Evolutionary conservation across 176 grass and related monocot genomes (phyloP).

Genomic region (Oryza glaberrima): DNA sequence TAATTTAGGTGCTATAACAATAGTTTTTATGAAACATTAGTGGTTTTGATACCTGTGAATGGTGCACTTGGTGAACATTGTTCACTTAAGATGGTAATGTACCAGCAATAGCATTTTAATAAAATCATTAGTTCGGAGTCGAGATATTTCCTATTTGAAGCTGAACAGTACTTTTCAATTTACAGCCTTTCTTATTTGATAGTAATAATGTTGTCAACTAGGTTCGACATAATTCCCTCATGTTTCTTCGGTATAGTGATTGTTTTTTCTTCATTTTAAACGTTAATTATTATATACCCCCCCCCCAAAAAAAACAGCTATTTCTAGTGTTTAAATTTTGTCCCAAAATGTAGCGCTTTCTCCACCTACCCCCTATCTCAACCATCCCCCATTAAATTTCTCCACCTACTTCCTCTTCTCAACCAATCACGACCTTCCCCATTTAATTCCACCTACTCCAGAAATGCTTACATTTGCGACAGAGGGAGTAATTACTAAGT

Average conservation of each 20-base stretch:
- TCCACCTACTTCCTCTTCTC: too few species aligned
- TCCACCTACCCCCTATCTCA: too few species aligned
- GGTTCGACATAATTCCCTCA: constrained; percentile 17
- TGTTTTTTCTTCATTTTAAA: constrained; percentile 10
- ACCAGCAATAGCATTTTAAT: constrained; percentile 17
- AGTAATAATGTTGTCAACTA: neutral
- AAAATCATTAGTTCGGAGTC: constrained; percentile 16
- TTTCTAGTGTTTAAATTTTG: too few species aligned
- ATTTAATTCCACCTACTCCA: too few species aligned
- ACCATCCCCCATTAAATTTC: too few species aligned
- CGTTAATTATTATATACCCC: neutral
- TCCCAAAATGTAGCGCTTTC: too few species aligned
- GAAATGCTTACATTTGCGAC: too few species aligned
- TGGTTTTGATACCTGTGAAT: neutral
- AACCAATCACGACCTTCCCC: too few species aligned
- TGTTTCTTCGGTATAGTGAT: neutral
- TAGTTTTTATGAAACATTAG: neutral
- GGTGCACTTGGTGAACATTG: constrained; percentile 7
- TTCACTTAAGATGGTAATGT: constrained; percentile 18
- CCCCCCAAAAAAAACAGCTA: too few species aligned
- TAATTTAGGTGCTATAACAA: neutral
- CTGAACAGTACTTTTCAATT: neutral
- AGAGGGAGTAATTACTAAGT: too few species aligned
- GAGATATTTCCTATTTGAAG: constrained; percentile 22
- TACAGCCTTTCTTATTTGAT: neutral